Conservation (phyloP, 2,329 filamentous ascomycete species). For the Microcyclospora pomicola region DNA sequence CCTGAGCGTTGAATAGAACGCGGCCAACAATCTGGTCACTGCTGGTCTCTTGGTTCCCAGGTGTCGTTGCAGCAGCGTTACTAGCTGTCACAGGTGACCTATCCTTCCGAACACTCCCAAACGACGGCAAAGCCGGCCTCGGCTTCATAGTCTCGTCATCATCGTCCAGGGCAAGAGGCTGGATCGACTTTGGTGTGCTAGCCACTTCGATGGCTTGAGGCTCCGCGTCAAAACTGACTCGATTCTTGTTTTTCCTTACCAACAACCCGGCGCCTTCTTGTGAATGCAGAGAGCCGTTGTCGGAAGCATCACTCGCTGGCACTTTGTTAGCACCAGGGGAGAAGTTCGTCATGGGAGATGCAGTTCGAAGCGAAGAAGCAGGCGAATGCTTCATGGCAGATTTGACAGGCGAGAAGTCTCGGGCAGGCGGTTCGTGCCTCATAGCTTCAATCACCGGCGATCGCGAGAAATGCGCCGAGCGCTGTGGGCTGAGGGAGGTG, state of each 20-base stretch:
- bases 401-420: conserved; percentile 63
- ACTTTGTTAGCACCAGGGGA: conserved; percentile 32
- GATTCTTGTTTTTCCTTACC: conserved; percentile 49
- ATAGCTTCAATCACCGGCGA: conserved; percentile 42
- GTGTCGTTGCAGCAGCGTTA: conserved; percentile 33
- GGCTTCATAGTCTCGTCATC: conserved; percentile 55
- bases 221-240: conserved; percentile 66
- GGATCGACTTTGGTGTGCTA: too few species aligned
- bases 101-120: conserved; percentile 50
- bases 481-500: conserved; percentile 44
- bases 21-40: conserved; percentile 47
- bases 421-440: conserved; percentile 53
- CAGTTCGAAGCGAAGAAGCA: conserved; percentile 33
- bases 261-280: conserved; percentile 21
- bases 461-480: conserved; percentile 53
- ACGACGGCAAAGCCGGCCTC: conserved; percentile 58
- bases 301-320: conserved; percentile 41
- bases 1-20: conserved; percentile 42
- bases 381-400: conserved; percentile 58
- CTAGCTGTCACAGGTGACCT: conserved; percentile 23
- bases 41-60: conserved; percentile 37
- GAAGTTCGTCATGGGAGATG: conserved; percentile 36
- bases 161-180: conserved; percentile 20
- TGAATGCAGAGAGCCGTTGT: conserved; percentile 35
- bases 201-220: conserved; percentile 21